Base-by-base conservation (phyloP, 192 early-diverging fungal genomes). In the Kickxella alabastrina region DNA sequence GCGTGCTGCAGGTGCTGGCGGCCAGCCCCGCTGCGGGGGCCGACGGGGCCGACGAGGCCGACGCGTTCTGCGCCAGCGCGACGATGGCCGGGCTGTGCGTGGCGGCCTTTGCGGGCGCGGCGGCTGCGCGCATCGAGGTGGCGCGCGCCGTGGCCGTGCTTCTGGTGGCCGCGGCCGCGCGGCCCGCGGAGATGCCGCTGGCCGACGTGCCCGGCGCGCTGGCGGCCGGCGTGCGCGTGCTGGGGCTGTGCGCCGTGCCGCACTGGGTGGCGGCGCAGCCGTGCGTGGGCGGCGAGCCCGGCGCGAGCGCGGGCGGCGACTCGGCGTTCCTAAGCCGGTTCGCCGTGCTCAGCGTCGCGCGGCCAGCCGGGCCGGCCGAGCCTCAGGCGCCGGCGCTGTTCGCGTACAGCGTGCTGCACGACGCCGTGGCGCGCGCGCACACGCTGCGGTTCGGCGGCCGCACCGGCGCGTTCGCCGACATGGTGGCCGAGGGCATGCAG, bases 321-420 rank as follows among this genome's bases (percentile, higher is more conserved):
- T 51, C 42, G 0, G 59, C 65, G 21, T 75, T 75, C 27, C 32
- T 75, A 60, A 51, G 61, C 36, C 57, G 51, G 25, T 75, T 75
- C 43, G 67, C 72, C 12, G 72, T 75, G 43, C 64, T 75, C 38
- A 75, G 68, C 42, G 63, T 75, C 52, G 52, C 59, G 31, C 45
- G 48, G 6, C 52, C 54, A 6, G 45, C 48, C 22, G 71, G 57
- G 51, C 55, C 62, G 2, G 63, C 63, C 1, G 44, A 49, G 17
- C 31, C 38, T 12, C 29, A 23, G 0, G 3, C 6, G 23, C 19
- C 13, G 15, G 36, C 46, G 18, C 23, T 4, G 24, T 65, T 77
- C 43, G 34, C 55, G 0, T 77, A 77, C 62, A 77, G 67, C 49
- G 22, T 70, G 36, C 14, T 70, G 29, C 74, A 77, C 49, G 62